Evolutionary conservation across 2,329 filamentous ascomycete genomes (phyloP).

Genomic region (Claviceps sp.): DNA sequence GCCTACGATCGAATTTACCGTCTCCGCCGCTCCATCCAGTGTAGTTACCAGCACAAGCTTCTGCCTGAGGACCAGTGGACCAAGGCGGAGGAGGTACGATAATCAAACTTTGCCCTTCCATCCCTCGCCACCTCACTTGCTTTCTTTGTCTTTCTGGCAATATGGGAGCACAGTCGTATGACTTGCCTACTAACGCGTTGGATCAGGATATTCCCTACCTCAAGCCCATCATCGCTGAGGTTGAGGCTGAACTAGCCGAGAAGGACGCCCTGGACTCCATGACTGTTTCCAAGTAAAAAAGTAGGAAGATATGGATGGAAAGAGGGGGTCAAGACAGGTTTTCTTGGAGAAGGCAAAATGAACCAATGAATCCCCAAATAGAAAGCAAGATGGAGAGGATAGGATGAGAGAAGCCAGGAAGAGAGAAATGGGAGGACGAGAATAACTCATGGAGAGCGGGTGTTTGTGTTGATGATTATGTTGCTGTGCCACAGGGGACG

Average conservation of each 20-base stretch:
- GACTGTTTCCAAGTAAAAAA: constrained; percentile 36
- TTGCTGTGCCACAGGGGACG: not conserved
- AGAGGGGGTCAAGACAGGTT: not conserved
- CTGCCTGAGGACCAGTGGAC: constrained; percentile 50
- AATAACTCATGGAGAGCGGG: not conserved
- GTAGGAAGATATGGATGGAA: constrained; percentile 12
- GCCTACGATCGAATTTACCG: constrained; percentile 96
- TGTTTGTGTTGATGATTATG: not conserved
- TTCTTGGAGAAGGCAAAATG: not conserved
- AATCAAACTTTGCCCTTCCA: not conserved
- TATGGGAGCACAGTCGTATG: no score
- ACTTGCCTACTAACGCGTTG: not conserved
- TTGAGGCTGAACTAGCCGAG: constrained; percentile 38
- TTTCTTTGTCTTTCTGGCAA: not conserved
- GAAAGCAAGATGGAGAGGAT: not conserved
- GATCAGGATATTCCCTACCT: constrained; percentile 41
- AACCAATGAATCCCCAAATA: no score
- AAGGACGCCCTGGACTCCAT: constrained; percentile 38
- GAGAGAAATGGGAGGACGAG: not conserved
- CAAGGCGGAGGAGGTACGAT: constrained; percentile 37
- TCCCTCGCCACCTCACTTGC: not conserved
- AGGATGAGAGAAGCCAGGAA: not conserved
- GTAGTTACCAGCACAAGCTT: constrained; percentile 49
- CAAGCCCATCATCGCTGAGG: constrained; percentile 35
- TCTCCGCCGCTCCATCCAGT: constrained; percentile 85